Evolutionary conservation across 1,284 basidiomycete species (phyloP).

Genomic region (Athelia psychrophila): DNA sequence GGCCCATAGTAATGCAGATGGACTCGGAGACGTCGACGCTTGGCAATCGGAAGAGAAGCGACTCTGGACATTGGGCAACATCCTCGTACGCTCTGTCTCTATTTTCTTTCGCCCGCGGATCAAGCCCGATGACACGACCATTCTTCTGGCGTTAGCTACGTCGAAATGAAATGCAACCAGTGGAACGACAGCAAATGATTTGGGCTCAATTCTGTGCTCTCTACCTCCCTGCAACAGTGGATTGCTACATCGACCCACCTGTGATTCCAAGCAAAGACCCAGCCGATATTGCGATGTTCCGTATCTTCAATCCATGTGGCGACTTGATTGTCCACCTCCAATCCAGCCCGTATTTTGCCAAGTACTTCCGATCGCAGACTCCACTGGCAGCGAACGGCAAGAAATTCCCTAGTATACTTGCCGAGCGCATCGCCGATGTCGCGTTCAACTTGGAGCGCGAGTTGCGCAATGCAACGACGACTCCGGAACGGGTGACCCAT

Average conservation of each 20-base stretch:
- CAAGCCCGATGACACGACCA: no score
- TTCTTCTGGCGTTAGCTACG: no score
- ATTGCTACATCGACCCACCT: conserved; percentile 12
- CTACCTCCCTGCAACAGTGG: conserved; percentile 14
- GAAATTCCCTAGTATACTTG: conserved; percentile 7
- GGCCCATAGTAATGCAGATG: no score
- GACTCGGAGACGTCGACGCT: no score
- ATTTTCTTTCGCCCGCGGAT: no score
- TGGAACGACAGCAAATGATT: conserved; percentile 9
- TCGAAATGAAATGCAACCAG: conserved; percentile 6
- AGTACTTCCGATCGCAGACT: conserved; percentile 12
- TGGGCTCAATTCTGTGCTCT: conserved; percentile 15
- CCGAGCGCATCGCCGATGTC: conserved; percentile 9
- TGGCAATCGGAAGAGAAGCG: no score
- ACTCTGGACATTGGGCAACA: no score
- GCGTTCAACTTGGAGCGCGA: conserved; percentile 8
- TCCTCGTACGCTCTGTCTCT: no score
- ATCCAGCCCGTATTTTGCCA: conserved; percentile 13
- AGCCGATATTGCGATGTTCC: conserved; percentile 2
- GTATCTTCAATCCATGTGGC: conserved; percentile 14
- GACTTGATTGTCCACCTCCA: conserved; percentile 14
- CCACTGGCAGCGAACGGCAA: conserved; percentile 10
- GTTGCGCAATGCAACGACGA: conserved; percentile 3
- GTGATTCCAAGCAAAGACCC: conserved; percentile 1
- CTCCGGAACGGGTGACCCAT: neutral